Conservation (phyloP, 345 rosid species). For the Linum tenue region DNA sequence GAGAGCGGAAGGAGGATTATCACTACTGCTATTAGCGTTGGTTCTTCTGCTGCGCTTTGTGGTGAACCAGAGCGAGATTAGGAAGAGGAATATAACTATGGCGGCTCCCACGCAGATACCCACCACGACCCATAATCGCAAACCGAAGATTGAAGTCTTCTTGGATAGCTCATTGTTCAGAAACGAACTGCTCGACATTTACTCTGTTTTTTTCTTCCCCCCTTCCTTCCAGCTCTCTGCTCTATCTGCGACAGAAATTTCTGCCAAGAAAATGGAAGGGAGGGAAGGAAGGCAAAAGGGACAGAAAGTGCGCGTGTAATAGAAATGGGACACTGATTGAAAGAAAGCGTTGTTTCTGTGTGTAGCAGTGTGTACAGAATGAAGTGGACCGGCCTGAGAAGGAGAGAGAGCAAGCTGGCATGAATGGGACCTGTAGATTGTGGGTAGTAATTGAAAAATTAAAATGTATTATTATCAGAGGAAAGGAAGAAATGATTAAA, state of each 20-base stretch:
- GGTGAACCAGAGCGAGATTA: constrained; percentile 81
- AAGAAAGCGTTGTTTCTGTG: background rate
- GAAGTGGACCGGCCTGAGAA: background rate
- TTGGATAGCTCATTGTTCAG: constrained; percentile 59
- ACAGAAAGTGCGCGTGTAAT: background rate
- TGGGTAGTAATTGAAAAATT: background rate
- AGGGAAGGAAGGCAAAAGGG: background rate
- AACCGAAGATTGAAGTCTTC: constrained; percentile 45
- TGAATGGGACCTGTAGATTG: background rate
- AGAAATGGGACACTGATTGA: background rate
- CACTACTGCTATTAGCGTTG: constrained; percentile 10
- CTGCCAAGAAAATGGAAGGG: background rate
- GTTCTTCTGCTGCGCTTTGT: constrained; percentile 38
- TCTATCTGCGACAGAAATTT: constrained; percentile 1
- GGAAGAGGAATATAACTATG: constrained; percentile 66
- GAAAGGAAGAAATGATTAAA: background rate
- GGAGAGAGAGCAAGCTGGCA: background rate
- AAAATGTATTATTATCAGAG: background rate
- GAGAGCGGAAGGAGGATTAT: background rate
- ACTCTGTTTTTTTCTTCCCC: constrained; percentile 4
- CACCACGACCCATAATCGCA: constrained; percentile 72
- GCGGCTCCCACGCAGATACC: constrained; percentile 82
- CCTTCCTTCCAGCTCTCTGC: background rate
- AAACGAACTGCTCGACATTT: constrained; percentile 60
- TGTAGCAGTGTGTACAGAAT: background rate